Evolutionary conservation across 495 filamentous ascomycete genomes (phyloP).

Genomic region (Xylaria palmicola): DNA sequence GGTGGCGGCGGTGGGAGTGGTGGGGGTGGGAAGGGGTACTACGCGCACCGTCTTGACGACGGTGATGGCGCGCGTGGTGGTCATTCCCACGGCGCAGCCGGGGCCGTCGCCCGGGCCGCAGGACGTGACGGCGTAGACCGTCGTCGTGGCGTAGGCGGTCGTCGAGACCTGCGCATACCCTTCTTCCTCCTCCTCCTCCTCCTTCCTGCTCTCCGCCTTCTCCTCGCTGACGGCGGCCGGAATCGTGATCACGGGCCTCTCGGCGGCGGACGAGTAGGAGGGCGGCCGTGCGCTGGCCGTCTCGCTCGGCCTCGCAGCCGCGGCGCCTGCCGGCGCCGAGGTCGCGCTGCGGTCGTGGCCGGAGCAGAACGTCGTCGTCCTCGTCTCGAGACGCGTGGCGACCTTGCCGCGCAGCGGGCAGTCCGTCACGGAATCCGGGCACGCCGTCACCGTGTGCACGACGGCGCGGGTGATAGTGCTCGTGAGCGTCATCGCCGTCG

Average conservation of each 20-base stretch:
- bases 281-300: too few species aligned
- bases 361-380: conserved; percentile 24
- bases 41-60: conserved; percentile 13
- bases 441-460: conserved; percentile 13
- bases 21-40: background rate
- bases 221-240: too few species aligned
- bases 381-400: conserved; percentile 12
- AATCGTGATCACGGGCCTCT: too few species aligned
- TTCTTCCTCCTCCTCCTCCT: background rate
- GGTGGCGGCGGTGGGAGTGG: background rate
- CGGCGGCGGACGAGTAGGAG: too few species aligned
- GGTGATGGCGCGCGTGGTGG: conserved; percentile 18
- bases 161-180: background rate
- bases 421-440: background rate
- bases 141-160: conserved; percentile 8
- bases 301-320: too few species aligned
- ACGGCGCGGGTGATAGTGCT: conserved; percentile 19
- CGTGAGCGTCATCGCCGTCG: conserved; percentile 12
- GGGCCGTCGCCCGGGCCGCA: conserved; percentile 5
- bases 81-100: conserved; percentile 12
- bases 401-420: conserved; percentile 2
- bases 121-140: background rate
- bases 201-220: background rate
- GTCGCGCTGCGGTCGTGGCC: too few species aligned
- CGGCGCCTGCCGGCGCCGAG: too few species aligned